Conservation (phyloP, 2,329 filamentous ascomycete genomes). For the Fusarium coicis region DNA sequence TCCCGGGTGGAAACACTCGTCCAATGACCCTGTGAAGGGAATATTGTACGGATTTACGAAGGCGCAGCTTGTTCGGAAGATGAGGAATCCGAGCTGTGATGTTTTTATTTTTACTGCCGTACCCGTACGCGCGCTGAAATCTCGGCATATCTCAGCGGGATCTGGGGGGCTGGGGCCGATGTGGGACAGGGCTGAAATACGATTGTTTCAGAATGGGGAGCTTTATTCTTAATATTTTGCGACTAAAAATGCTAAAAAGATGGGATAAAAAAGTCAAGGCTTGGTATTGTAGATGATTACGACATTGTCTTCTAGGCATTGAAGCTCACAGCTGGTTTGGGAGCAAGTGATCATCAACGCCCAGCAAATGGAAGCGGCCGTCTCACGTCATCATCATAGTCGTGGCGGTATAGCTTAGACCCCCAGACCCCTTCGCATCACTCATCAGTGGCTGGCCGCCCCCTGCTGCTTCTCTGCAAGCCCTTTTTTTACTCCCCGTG, state of each 20-base stretch:
- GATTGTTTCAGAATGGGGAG: neutral
- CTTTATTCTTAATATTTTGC: neutral
- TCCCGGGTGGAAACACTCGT: neutral
- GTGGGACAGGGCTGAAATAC: conserved; percentile 24
- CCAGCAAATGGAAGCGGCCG: conserved; percentile 24
- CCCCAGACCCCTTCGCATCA: conserved; percentile 1
- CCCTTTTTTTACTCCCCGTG: conserved; percentile 10
- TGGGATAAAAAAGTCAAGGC: neutral
- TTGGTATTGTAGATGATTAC: conserved; percentile 4
- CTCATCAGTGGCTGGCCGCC: conserved; percentile 10
- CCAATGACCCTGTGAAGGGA: neutral
- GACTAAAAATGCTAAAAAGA: neutral
- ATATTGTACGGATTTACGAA: neutral
- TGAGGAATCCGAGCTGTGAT: conserved; percentile 7
- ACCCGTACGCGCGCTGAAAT: neutral
- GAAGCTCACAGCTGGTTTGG: conserved; percentile 3
- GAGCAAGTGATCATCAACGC: neutral
- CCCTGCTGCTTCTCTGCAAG: conserved; percentile 1
- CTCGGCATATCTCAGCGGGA: neutral
- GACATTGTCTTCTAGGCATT: neutral
- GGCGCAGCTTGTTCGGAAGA: conserved; percentile 22
- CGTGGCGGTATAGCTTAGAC: conserved; percentile 27
- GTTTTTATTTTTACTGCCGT: neutral
- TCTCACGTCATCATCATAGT: conserved; percentile 43
- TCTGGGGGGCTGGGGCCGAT: conserved; percentile 1